These are phyloP conservation scores for Suillus fuscotomentosus DNA, from an alignment of 768 basidiomycete genomes.

Conservation along the genomic window DNA sequence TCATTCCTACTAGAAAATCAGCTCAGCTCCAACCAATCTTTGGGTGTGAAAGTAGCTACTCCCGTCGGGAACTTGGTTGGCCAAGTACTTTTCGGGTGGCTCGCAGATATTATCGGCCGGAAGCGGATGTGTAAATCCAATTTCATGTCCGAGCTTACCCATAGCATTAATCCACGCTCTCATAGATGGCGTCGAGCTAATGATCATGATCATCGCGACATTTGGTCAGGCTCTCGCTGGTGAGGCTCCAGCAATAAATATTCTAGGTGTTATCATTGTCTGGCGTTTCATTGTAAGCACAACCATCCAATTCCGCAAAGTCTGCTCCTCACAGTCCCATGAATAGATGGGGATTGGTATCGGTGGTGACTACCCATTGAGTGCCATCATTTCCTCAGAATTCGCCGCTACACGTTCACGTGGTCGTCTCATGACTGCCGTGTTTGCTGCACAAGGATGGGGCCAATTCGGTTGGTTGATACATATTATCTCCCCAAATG, in stretches of 20 bases:
- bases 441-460: constrained; percentile 87
- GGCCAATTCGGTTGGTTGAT: constrained; percentile 62
- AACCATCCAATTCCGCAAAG: not conserved
- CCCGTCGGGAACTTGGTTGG: constrained; percentile 76
- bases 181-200: constrained; percentile 53
- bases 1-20: constrained; percentile 14
- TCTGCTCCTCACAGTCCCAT: not conserved
- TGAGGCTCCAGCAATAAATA: constrained; percentile 58
- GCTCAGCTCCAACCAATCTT: constrained; percentile 58
- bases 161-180: not conserved
- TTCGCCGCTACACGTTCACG: constrained; percentile 77
- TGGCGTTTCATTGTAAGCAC: constrained; percentile 74
- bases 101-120: constrained; percentile 74
- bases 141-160: not conserved
- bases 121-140: constrained; percentile 73
- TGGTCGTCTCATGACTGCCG: constrained; percentile 87
- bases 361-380: constrained; percentile 87
- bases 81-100: constrained; percentile 77
- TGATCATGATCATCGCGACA: constrained; percentile 79
- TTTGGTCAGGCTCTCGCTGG: constrained; percentile 81
- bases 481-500: not conserved
- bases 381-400: constrained; percentile 86
- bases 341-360: constrained; percentile 75
- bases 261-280: constrained; percentile 74
- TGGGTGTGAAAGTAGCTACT: constrained; percentile 76